A percentile compares a stretch with the other conserved stretches of the same genome.
phyloP scores from a whole-genome alignment of 164 flowering plant genomes.

The Umbilicus rupestris region DNA sequence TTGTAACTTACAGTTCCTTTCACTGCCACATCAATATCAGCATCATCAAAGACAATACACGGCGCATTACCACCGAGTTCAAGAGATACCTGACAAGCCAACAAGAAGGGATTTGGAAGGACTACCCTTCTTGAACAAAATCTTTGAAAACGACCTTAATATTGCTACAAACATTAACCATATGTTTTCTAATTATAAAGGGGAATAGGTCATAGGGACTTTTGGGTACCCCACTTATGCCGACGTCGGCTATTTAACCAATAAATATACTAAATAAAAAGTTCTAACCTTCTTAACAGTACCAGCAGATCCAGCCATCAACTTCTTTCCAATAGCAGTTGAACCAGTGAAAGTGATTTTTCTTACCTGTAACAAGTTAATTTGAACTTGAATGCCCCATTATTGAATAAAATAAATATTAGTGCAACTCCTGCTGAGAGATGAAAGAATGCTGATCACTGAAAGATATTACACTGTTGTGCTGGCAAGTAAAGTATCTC shows the following conservation, averaged over 20 bases:
- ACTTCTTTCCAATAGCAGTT: slow-evolving; percentile 92
- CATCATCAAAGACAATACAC: slow-evolving; percentile 93
- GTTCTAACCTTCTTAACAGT: slow-evolving; percentile 80
- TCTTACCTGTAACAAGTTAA: slow-evolving; percentile 50
- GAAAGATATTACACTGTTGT: slow-evolving; percentile 38
- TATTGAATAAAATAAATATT: neutral
- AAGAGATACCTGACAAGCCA: slow-evolving; percentile 53
- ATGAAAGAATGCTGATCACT: neutral
- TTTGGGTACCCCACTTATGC: neutral
- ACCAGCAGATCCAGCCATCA: slow-evolving; percentile 88
- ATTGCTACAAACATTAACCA: neutral
- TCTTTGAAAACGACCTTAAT: neutral
- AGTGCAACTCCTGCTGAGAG: neutral
- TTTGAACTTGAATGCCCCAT: neutral
- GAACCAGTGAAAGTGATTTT: slow-evolving; percentile 98
- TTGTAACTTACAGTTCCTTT: slow-evolving; percentile 77
- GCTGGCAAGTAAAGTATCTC: slow-evolving; percentile 78
- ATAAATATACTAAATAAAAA: slow-evolving; percentile 1
- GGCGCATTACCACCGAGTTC: slow-evolving; percentile 99
- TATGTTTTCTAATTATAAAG: too few relatives aligned
- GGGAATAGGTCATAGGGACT: neutral
- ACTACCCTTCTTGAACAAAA: neutral
- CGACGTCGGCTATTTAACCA: neutral
- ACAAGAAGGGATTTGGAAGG: neutral
- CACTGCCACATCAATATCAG: slow-evolving; percentile 89